Evolutionary conservation across 306 rosid species (phyloP), one percentile per base, ranked within the genome.

Genomic region (Arachis hypogaea): DNA sequence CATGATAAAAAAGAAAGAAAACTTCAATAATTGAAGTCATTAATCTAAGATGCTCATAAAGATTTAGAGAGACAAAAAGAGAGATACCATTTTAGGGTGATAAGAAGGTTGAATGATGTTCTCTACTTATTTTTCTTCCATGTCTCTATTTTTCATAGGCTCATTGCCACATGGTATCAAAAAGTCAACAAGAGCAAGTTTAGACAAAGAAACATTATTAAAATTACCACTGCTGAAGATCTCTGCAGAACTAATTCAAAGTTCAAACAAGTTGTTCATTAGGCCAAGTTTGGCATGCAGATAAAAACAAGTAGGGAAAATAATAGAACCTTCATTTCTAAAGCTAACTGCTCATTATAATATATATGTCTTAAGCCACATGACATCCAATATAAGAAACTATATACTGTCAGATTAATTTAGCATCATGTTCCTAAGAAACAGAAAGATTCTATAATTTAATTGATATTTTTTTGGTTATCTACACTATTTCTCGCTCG

Each of bases 131-230:
- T 77, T 76, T 50, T 85, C 91, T 79, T 76, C 71, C 85, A 81
- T 80, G 73, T 72, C 10, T 78, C 85, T 85, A 68, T 86, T 82
- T 76, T 73, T 80, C 79, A 83, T 68, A 76, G 85, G 85, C 51
- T 84, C 91, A 81, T 91, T 88, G 89, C 77, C 68, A 76, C 57
- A 66, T 71, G 78, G 56, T 50, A 42, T 54, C 47, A 80, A 78
- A 68, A 42, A 29, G 40, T 71, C 62, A 75, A 69, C 0, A 50
- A 33, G 43, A 64, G 6, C 18, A 3, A 50, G 56, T 36, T 7
- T 33, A 4, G 33, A 33, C 38, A 40, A 50, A 49, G 76, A 29
- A 54, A 2, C 47, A 58, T 47, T 30, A 51, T 81, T 64, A 11
- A 51, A 58, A 14, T 49, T 50, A 63, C 43, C 68, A 61, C 42